Base-by-base conservation (phyloP, 1,284 basidiomycete genomes). In the Porodaedalea pini region DNA sequence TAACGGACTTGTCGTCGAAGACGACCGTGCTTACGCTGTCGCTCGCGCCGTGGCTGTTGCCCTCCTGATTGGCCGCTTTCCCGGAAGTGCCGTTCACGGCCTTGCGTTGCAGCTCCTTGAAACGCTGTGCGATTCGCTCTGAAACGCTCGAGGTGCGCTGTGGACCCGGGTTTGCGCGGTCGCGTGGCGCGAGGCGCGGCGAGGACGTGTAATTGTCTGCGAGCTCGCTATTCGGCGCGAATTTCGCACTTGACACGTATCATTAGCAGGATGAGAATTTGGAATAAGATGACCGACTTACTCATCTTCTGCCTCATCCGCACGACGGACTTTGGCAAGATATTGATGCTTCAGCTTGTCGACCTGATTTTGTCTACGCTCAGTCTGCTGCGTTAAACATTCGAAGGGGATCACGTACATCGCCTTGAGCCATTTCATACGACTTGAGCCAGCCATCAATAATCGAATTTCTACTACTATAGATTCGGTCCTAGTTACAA, bases 261-360 rank as follows among this genome's bases (percentile, higher is more conserved):
- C 51, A 37, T 59, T 36, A 56, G 47, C 54, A 41, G n/a, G n/a
- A n/a, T 45, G 29, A 21, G 21, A 7, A 29, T 19, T 66, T 63
- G 37, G 41, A 27, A 21, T 10, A 31, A 48, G 13, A 58, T 25
- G 2, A 2, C 32, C 36, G 17, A 75, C 88, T 67, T 71, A 94
- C 92, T 94, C 92, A 69, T 95, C 92, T 67, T 93, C 92, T 27
- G 88, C 86, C 68, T 95, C 92, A 63, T 95, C 92, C 2, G 92
- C 92, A 36, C 81, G 79, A 52, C 90, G 81, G 0, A 81, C 85
- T 71, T 93, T 94, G 31, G 77, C 72, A n/a, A 90, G 69, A 66
- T 94, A 94, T 47, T 81, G 76, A 57, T 86, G 80, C 71, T 89
- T 92, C 57, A 92, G 72, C 69, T 87, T 86, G 34, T 75, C 69